Conservation (phyloP, 2,329 filamentous ascomycete genomes). For the Penicillium brasilianum region DNA sequence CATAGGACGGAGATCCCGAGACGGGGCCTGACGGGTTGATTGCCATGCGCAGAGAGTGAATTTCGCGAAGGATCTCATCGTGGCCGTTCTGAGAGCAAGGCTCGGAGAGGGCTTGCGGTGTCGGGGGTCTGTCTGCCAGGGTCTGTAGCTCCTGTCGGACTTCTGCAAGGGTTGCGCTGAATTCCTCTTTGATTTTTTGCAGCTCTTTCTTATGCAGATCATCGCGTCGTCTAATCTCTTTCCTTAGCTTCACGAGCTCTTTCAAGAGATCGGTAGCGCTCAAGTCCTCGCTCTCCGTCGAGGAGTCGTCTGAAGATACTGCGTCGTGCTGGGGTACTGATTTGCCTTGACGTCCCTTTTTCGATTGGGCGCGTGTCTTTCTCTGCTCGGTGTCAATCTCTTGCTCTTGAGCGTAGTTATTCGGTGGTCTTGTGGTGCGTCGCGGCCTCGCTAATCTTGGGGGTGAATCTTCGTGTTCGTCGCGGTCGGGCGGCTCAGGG, state of each 20-base stretch:
- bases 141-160: constrained; percentile 24
- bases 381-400: constrained; percentile 26
- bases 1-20: constrained; percentile 23
- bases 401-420: constrained; percentile 26
- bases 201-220: constrained; percentile 29
- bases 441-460: constrained; percentile 28
- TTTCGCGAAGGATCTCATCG: constrained; percentile 28
- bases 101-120: constrained; percentile 20
- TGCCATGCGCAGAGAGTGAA: constrained; percentile 24
- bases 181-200: constrained; percentile 27
- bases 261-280: constrained; percentile 15
- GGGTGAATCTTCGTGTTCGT: constrained; percentile 30
- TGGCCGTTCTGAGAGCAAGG: constrained; percentile 20
- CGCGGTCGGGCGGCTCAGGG: constrained; percentile 31
- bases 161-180: constrained; percentile 24
- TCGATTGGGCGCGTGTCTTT: constrained; percentile 21
- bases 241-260: constrained; percentile 25
- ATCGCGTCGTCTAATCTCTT: constrained; percentile 26
- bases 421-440: constrained; percentile 26
- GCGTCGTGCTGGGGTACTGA: constrained; percentile 20
- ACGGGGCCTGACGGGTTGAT: constrained; percentile 16
- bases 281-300: constrained; percentile 21
- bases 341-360: constrained; percentile 21
- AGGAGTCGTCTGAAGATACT: constrained; percentile 21
- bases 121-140: constrained; percentile 20